A percentile compares a stretch with the other conserved stretches of the same genome.
Conservation (phyloP, 2,329 filamentous ascomycete genomes). For the Penicillium sp. region DNA sequence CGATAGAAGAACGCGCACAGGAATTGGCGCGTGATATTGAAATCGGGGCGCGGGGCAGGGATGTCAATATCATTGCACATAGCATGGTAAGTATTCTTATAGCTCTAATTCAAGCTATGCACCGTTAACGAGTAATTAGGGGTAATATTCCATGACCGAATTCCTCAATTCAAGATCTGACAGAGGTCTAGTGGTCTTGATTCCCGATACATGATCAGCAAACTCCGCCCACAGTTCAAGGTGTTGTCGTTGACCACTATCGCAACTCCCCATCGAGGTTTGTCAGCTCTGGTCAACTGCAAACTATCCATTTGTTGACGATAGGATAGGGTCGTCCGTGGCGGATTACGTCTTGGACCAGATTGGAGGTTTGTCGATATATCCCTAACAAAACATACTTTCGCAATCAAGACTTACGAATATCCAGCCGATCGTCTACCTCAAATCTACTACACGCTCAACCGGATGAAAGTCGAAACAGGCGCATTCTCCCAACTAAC, state of each 20-base stretch:
- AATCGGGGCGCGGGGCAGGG: constrained; percentile 52
- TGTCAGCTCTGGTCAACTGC: background rate
- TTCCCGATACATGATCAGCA: constrained; percentile 63
- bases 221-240: constrained; percentile 64
- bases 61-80: constrained; percentile 65
- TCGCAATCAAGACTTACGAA: background rate
- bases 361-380: constrained; percentile 50
- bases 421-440: constrained; percentile 52
- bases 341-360: constrained; percentile 61
- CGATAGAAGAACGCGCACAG: constrained; percentile 58
- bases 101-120: background rate
- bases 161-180: constrained; percentile 15
- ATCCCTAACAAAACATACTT: background rate
- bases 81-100: constrained; percentile 44
- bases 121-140: constrained; percentile 23
- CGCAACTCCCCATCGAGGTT: constrained; percentile 59
- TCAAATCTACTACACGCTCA: constrained; percentile 56
- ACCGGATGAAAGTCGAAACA: constrained; percentile 56
- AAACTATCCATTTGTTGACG: constrained; percentile 9
- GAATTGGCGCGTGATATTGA: constrained; percentile 55
- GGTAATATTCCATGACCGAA: constrained; percentile 26
- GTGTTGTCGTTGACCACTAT: constrained; percentile 68
- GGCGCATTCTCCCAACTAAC: constrained; percentile 63
- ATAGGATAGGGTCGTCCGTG: constrained; percentile 52
- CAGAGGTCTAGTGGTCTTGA: constrained; percentile 54